These are phyloP conservation scores for Aristolochia contorta DNA, from an alignment of 164 flowering plant genomes.

Conservation along the genomic window DNA sequence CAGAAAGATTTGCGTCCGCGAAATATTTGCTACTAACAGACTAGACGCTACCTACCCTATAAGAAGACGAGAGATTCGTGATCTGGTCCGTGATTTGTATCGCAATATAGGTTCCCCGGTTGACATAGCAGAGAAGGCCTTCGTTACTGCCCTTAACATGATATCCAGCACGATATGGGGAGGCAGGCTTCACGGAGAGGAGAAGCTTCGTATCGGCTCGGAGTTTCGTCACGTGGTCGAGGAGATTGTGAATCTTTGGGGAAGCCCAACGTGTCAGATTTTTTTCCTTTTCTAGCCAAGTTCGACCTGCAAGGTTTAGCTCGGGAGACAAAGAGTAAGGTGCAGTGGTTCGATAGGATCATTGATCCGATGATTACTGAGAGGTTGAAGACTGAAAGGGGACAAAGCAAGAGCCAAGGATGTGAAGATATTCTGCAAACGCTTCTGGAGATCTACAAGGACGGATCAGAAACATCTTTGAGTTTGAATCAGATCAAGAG, in stretches of 20 bases:
- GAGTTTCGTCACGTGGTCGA: constrained; percentile 5
- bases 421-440: constrained; percentile 38
- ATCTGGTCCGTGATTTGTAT: no score
- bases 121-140: constrained; percentile 30
- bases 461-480: constrained; percentile 19
- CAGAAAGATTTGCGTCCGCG: constrained; percentile 22
- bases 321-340: constrained; percentile 4
- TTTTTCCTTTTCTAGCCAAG: constrained; percentile 19
- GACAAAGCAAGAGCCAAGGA: no score
- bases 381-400: constrained; percentile 6
- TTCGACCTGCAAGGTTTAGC: constrained; percentile 25
- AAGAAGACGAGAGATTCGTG: no score
- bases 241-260: not conserved
- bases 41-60: constrained; percentile 14
- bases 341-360: constrained; percentile 5
- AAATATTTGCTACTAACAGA: constrained; percentile 19
- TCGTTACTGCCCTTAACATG: constrained; percentile 29
- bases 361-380: constrained; percentile 15
- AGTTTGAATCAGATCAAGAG: constrained; percentile 31
- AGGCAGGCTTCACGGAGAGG: constrained; percentile 23
- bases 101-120: constrained; percentile 20
- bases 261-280: constrained; percentile 20
- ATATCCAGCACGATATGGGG: constrained; percentile 48
- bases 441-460: constrained; percentile 25
- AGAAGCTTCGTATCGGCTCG: constrained; percentile 2